phyloP scores from a whole-genome alignment of 2,329 filamentous ascomycete genomes.

The Cladophialophora chaetospira region DNA sequence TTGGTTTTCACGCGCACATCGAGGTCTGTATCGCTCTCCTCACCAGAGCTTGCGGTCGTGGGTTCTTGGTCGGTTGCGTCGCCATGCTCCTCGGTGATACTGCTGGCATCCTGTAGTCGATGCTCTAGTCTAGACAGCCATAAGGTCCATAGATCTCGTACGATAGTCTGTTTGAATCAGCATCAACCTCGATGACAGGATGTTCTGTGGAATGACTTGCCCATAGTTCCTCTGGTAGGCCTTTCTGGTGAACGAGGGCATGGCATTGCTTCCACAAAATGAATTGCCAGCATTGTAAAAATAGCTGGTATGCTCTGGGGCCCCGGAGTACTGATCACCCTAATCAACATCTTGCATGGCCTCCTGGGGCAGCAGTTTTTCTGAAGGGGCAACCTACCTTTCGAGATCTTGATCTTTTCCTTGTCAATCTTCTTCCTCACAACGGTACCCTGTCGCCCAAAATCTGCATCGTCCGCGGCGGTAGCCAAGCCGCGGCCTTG shows the following conservation, averaged over 20 bases:
- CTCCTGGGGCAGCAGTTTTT: too few species aligned
- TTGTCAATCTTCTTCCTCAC: conserved; percentile 58
- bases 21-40: conserved; percentile 35
- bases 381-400: conserved; percentile 41
- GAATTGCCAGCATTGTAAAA: conserved; percentile 80
- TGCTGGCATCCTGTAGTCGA: conserved; percentile 30
- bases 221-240: conserved; percentile 73
- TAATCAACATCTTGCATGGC: background rate
- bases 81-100: background rate
- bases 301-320: conserved; percentile 71
- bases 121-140: conserved; percentile 60
- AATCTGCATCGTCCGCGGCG: conserved; percentile 30
- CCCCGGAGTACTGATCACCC: conserved; percentile 55
- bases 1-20: conserved; percentile 35
- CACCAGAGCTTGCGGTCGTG: conserved; percentile 39
- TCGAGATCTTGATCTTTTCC: conserved; percentile 54
- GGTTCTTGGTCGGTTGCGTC: conserved; percentile 3
- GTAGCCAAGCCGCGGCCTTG: conserved; percentile 23
- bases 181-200: background rate
- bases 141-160: conserved; percentile 83
- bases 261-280: conserved; percentile 78
- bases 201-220: conserved; percentile 40
- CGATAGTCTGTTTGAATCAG: conserved; percentile 52
- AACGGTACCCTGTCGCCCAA: conserved; percentile 54
- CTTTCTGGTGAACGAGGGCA: conserved; percentile 69